Evolutionary conservation across 495 filamentous ascomycete species (phyloP).

Genomic region (Astrothelium subdiscretum): DNA sequence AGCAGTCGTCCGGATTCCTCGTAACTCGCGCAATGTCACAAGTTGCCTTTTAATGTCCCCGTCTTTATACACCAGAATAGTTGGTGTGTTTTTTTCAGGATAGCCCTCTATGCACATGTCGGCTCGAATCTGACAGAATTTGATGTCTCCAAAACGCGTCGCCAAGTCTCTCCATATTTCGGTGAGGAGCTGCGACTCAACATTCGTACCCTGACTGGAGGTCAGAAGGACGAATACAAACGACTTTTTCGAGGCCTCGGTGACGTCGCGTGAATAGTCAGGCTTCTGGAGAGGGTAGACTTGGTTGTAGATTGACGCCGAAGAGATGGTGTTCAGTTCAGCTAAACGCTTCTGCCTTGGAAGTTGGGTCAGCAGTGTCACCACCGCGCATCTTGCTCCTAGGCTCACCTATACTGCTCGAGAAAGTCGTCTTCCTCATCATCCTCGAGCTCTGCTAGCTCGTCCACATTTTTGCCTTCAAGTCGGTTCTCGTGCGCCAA

Average conservation of each 20-base stretch:
- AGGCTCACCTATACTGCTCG: slow-evolving; percentile 55
- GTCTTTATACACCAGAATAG: slow-evolving; percentile 82
- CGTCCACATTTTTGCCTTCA: slow-evolving; percentile 86
- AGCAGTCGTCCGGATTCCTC: slow-evolving; percentile 56
- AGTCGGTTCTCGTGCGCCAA: slow-evolving; percentile 81
- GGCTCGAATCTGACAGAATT: slow-evolving; percentile 92
- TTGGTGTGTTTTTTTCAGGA: slow-evolving; percentile 88
- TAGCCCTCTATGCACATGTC: slow-evolving; percentile 95
- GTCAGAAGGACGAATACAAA: slow-evolving; percentile 81
- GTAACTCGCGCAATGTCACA: slow-evolving; percentile 70
- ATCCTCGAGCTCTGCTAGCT: slow-evolving; percentile 87
- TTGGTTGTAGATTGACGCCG: slow-evolving; percentile 67
- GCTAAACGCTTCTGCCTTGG: slow-evolving; percentile 63
- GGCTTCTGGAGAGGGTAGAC: slow-evolving; percentile 92
- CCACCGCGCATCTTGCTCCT: not conserved
- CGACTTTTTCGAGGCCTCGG: slow-evolving; percentile 62
- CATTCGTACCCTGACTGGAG: slow-evolving; percentile 61
- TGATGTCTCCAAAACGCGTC: slow-evolving; percentile 75
- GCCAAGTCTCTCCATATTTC: slow-evolving; percentile 84
- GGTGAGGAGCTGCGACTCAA: slow-evolving; percentile 68
- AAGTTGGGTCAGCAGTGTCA: not conserved
- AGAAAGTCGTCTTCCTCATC: slow-evolving; percentile 89
- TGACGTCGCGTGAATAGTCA: slow-evolving; percentile 86
- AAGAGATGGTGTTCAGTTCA: slow-evolving; percentile 63
- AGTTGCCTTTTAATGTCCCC: slow-evolving; percentile 83